phyloP scores from a whole-genome alignment of 805 yeast genomes.

The Tetrapisispora pingtungensis region DNA sequence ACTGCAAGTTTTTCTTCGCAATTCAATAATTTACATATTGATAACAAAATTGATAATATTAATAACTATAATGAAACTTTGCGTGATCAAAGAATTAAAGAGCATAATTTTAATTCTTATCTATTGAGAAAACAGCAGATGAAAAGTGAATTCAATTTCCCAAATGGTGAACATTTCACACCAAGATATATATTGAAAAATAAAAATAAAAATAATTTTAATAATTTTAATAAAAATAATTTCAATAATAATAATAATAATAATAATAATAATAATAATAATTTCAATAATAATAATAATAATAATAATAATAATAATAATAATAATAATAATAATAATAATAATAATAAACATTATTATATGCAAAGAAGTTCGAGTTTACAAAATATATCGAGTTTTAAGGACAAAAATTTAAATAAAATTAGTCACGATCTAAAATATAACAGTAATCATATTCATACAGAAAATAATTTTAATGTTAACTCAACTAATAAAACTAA shows the following conservation, averaged over 20 bases:
- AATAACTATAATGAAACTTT: background rate
- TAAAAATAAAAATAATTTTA: background rate
- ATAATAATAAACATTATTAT: too few relatives aligned
- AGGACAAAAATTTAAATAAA: background rate
- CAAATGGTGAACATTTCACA: constrained; percentile 28
- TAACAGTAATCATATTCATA: too few relatives aligned
- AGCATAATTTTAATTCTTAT: constrained; percentile 5
- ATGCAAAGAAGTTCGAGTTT: constrained; percentile 2
- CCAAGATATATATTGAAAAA: constrained; percentile 12
- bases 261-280: background rate
- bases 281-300: background rate
- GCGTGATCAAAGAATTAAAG: background rate
- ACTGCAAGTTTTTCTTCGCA: background rate
- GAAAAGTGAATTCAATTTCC: constrained; percentile 23
- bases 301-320: too few relatives aligned
- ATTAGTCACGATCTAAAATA: background rate
- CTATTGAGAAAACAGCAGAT: constrained; percentile 24
- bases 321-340: too few relatives aligned
- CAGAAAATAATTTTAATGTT: background rate
- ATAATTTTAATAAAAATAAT: background rate
- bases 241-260: too few relatives aligned
- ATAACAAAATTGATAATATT: background rate
- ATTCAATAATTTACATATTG: background rate
- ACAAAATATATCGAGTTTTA: background rate
- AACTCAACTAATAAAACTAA: background rate